A percentile compares a stretch with the other conserved stretches of the same genome.
Conservation (phyloP, 2,329 filamentous ascomycete genomes). For the Stagonosporopsis rhizophila region DNA sequence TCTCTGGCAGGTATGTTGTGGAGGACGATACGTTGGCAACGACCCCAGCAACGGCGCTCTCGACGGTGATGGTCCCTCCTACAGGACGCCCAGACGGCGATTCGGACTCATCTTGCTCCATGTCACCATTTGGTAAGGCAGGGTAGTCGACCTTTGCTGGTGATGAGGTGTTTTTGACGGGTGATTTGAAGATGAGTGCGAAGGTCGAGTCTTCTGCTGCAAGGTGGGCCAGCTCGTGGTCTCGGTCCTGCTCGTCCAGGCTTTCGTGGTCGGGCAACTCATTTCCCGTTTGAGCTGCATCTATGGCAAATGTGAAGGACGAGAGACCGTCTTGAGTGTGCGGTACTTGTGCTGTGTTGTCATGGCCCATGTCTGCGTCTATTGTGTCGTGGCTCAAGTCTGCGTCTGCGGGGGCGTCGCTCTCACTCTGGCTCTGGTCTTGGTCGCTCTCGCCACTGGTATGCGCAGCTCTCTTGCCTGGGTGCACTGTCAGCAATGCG, state of each 20-base stretch:
- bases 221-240: constrained; percentile 1
- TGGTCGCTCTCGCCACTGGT: constrained; percentile 11
- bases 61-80: neutral
- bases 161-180: constrained; percentile 20
- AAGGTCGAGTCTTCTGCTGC: constrained; percentile 29
- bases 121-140: constrained; percentile 17
- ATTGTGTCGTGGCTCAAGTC: constrained; percentile 19
- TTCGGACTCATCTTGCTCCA: neutral
- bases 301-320: constrained; percentile 30
- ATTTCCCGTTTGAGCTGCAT: constrained; percentile 19
- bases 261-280: constrained; percentile 21
- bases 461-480: constrained; percentile 36
- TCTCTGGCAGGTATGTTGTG: neutral
- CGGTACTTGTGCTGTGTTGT: constrained; percentile 16
- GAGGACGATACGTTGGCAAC: neutral
- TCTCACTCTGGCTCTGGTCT: constrained; percentile 13
- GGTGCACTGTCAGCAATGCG: constrained; percentile 20
- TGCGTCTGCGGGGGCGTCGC: constrained; percentile 3
- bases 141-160: constrained; percentile 28
- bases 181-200: constrained; percentile 32
- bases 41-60: constrained; percentile 7
- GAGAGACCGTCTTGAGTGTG: neutral
- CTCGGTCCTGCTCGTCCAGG: constrained; percentile 13
- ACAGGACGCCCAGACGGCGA: neutral
- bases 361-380: constrained; percentile 14